These are phyloP conservation scores for Tulasnella sp. DNA, from an alignment of 768 basidiomycete species.

Conservation along the genomic window DNA sequence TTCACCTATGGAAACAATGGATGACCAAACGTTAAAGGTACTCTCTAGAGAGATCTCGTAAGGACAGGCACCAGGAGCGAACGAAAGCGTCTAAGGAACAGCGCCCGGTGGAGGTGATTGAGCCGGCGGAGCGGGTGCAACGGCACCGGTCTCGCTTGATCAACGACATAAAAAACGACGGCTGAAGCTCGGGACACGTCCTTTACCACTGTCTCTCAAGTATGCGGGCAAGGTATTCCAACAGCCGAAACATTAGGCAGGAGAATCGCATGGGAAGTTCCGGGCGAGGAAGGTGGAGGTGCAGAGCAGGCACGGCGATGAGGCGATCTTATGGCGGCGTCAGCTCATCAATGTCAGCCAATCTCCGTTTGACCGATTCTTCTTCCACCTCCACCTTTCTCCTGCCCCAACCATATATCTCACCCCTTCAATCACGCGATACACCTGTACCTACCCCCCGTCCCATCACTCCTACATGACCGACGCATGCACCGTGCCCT, in stretches of 20 bases:
- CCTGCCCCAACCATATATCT: neutral
- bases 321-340: neutral
- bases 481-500: slow-evolving; percentile 18
- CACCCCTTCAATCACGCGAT: neutral
- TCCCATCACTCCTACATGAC: slow-evolving; percentile 3
- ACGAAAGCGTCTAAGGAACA: neutral
- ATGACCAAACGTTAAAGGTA: neutral
- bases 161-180: neutral
- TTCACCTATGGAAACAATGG: too few relatives aligned
- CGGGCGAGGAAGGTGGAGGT: neutral
- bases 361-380: neutral
- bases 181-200: neutral
- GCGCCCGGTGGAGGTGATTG: neutral
- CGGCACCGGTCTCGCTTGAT: neutral
- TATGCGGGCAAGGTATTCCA: neutral
- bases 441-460: slow-evolving; percentile 1
- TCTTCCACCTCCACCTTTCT: slow-evolving; percentile 1
- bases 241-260: neutral
- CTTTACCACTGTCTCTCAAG: neutral
- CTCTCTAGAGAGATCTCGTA: neutral
- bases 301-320: neutral
- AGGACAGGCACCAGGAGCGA: neutral
- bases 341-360: slow-evolving; percentile 12
- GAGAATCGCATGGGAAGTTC: neutral
- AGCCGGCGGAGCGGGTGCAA: neutral